Conservation (phyloP, 768 basidiomycete genomes). For the Phaeotremella skinneri region DNA sequence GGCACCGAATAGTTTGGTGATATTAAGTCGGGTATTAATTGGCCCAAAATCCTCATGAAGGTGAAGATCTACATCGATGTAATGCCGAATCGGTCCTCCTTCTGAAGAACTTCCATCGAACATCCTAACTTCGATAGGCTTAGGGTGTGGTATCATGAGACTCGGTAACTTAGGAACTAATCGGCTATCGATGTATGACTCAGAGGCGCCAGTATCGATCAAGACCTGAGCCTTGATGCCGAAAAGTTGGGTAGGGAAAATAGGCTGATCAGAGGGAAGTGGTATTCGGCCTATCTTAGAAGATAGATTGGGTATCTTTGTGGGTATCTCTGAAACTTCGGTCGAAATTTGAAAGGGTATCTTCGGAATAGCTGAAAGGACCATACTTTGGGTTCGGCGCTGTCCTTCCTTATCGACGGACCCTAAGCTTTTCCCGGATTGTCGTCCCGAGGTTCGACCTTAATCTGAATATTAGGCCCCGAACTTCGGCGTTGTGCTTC, state of each 20-base stretch:
- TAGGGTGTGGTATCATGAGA: neutral
- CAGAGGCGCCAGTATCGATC: neutral
- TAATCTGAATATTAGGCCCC: neutral
- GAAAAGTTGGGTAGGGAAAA: too few relatives aligned
- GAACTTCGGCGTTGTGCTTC: neutral
- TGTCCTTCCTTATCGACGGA: neutral
- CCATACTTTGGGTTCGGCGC: neutral
- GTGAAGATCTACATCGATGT: neutral
- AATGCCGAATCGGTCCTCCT: neutral
- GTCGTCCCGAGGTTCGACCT: neutral
- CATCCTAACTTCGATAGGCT: neutral
- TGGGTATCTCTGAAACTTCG: neutral
- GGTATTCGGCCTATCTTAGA: neutral
- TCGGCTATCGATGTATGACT: too few relatives aligned
- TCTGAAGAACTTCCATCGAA: neutral
- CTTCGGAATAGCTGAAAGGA: neutral
- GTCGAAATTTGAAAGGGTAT: neutral
- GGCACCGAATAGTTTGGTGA: slow-evolving; percentile 12
- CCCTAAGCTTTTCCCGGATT: neutral
- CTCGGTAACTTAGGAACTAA: neutral
- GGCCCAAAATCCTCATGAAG: too few relatives aligned
- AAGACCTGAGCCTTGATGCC: too few relatives aligned
- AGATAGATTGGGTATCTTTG: neutral
- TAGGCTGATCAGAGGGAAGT: neutral
- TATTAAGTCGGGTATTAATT: slow-evolving; percentile 3